These are phyloP conservation scores for Naganishia sp. DNA, from an alignment of 1,284 basidiomycete genomes.

Conservation along the genomic window DNA sequence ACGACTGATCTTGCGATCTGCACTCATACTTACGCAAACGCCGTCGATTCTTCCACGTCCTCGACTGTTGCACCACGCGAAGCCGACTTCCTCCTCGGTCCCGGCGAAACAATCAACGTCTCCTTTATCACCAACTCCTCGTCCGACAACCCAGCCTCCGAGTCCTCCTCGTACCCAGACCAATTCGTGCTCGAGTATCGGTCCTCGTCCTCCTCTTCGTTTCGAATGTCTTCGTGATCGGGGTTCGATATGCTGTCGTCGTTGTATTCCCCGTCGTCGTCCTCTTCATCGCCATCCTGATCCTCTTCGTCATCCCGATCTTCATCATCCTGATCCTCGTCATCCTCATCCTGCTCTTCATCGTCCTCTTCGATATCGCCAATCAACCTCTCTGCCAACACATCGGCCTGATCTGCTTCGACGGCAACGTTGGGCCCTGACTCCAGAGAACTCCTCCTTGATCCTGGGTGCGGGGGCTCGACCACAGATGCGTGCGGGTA, in stretches of 20 bases:
- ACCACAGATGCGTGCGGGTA: not conserved
- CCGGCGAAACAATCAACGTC: conserved; percentile 9
- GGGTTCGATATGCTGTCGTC: conserved; percentile 2
- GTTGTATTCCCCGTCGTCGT: conserved; percentile 11
- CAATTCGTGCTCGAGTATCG: conserved; percentile 2
- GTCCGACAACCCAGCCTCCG: conserved; percentile 29
- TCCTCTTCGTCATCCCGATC: conserved; percentile 11
- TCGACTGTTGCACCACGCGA: no score
- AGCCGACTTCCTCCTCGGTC: not conserved
- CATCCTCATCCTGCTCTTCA: not conserved
- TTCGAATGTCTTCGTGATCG: conserved; percentile 14
- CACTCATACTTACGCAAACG: not conserved
- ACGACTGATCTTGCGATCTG: not conserved
- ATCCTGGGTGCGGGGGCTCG: not conserved
- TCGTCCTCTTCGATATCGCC: conserved; percentile 11
- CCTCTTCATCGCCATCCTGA: conserved; percentile 1
- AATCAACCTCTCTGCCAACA: conserved; percentile 7
- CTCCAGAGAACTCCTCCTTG: conserved; percentile 4
- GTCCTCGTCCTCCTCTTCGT: conserved; percentile 19
- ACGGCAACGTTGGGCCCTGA: not conserved
- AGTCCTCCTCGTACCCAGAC: conserved; percentile 33
- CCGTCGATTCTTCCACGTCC: not conserved
- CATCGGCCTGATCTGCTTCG: not conserved
- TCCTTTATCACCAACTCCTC: conserved; percentile 20
- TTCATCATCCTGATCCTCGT: conserved; percentile 1